Conservation (phyloP, 805 yeast genomes). For the Phaffomyces antillensis region DNA sequence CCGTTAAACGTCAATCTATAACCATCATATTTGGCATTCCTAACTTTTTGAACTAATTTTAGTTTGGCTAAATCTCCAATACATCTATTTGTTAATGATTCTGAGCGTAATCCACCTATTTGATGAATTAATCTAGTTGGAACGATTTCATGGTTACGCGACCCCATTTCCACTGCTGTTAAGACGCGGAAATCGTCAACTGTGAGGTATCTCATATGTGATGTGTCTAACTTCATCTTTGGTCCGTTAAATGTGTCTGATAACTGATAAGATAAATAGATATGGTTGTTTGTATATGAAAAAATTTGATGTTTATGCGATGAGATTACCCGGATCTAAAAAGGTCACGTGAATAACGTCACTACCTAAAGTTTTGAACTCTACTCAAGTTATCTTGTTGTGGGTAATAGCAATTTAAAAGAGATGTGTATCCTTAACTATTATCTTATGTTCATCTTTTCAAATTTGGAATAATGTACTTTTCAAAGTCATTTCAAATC, state of each 20-base stretch:
- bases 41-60: slow-evolving; percentile 63
- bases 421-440: too few species aligned
- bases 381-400: too few species aligned
- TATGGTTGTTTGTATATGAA: not conserved
- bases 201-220: slow-evolving; percentile 90
- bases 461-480: too few species aligned
- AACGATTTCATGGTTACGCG: slow-evolving; percentile 89
- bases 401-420: too few species aligned
- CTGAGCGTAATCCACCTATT: slow-evolving; percentile 68
- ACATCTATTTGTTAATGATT: slow-evolving; percentile 68
- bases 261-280: not conserved
- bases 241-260: not conserved
- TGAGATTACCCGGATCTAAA: too few species aligned
- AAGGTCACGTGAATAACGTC: too few species aligned
- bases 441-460: too few species aligned
- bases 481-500: too few species aligned
- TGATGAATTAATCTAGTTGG: slow-evolving; percentile 82
- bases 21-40: slow-evolving; percentile 95
- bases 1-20: slow-evolving; percentile 85
- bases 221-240: slow-evolving; percentile 82
- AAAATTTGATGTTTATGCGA: too few species aligned
- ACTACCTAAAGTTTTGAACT: too few species aligned
- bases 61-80: slow-evolving; percentile 84
- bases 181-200: slow-evolving; percentile 86
- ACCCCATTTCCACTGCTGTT: slow-evolving; percentile 84